Conservation (phyloP, 75 land plant genomes). For the Cupressus sempervirens region DNA sequence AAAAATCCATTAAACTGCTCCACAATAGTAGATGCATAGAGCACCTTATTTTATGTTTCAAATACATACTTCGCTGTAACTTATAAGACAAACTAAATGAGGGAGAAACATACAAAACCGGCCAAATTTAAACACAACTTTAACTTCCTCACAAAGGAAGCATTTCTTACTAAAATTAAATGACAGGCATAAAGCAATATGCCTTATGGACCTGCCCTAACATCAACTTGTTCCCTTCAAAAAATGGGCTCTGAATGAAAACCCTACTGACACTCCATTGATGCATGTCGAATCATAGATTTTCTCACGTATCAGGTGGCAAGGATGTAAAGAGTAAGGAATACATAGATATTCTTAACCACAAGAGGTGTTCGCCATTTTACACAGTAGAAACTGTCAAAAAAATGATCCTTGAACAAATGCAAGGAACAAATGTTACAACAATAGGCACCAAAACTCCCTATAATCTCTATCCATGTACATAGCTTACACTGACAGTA, state of each 20-base stretch:
- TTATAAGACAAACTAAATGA: background rate
- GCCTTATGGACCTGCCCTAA: background rate
- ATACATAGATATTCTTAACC: background rate
- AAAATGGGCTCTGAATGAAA: background rate
- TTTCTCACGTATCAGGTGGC: background rate
- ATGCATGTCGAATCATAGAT: background rate
- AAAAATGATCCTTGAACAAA: background rate
- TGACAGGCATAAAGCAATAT: background rate
- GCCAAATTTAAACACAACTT: background rate
- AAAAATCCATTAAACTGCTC: background rate
- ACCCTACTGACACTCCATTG: no score
- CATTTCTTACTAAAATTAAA: background rate
- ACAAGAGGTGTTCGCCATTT: background rate
- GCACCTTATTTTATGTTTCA: background rate
- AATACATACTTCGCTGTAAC: background rate
- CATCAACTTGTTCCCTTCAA: slow-evolving; percentile 5
- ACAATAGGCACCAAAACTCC: background rate
- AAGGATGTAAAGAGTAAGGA: background rate
- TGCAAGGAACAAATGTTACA: slow-evolving; percentile 14
- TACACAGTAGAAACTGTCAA: background rate
- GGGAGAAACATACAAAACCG: background rate
- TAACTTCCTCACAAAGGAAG: background rate
- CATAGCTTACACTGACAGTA: slow-evolving; percentile 4
- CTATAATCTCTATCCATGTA: slow-evolving; percentile 9
- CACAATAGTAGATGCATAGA: background rate